Evolutionary conservation across 2,329 filamentous ascomycete species (phyloP), one percentile per base, ranked within the genome.

Genomic region (Penicillium sp.): DNA sequence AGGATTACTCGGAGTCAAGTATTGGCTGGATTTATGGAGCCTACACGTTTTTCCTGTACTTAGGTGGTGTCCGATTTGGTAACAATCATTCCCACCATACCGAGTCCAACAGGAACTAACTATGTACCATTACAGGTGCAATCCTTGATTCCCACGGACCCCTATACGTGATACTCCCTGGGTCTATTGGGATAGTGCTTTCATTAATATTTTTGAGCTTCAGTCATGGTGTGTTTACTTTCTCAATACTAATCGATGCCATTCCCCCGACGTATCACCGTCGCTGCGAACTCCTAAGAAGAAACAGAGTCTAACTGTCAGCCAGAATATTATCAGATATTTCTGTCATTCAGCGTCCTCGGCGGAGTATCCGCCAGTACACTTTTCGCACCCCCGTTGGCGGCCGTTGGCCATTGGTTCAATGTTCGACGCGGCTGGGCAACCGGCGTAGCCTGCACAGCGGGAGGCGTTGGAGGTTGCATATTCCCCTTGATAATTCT

Each of bases 1-100:
- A 55, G 6, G 55, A 57, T 2, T 65, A 67, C 34, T 64, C 65
- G 0, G 59, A 64, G 22, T 64, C 61, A 1, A 60, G 57, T 6
- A 66, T 66, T 26, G 67, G 67, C 1, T 70, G 68, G 68, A 69
- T 70, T 12, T 66, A 64, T 43, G 63, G 64, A 35, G 53, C 57
- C 9, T 70, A 66, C 46, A 60, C 54, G 2, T 70, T 69, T 48
- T 62, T 70, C 39, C 45, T 67, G 15, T 68, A 64, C 28, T 22
- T 54, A 2, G 49, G 43, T 3, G 49, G 52, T 9, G 53, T 51
- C 7, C 53, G 53, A 43, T 34, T 41, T 24, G 53, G 53, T 53
- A 48, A 10, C 29, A 15, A 7, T n/a, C 35, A 24, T 4, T 29
- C 48, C 4, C n/a, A 9, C 4, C 4, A 35, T 12, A 12, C 19